These are phyloP conservation scores for Cryphonectria carpinicola DNA, from an alignment of 2,329 filamentous ascomycete species.

Conservation along the genomic window DNA sequence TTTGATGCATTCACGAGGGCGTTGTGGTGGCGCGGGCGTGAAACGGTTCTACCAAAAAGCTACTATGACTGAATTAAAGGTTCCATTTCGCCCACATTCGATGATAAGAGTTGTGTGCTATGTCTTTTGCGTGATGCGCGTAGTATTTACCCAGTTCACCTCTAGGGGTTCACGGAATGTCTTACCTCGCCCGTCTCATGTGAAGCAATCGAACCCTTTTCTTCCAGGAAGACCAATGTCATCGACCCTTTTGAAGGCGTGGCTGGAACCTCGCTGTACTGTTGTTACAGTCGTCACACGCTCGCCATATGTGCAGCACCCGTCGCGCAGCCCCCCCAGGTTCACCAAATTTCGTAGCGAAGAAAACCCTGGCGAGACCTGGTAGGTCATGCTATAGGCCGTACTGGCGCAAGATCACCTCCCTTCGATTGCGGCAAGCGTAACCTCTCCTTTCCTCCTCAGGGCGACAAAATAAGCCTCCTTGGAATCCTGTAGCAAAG, in stretches of 20 bases:
- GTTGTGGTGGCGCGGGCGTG: conserved; percentile 41
- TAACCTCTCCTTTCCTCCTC: conserved; percentile 59
- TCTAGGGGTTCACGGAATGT: not conserved
- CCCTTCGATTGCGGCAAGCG: conserved; percentile 31
- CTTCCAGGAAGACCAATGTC: not conserved
- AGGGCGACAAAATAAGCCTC: conserved; percentile 88
- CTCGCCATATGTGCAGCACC: not conserved
- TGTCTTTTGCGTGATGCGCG: not conserved
- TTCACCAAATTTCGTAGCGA: not conserved
- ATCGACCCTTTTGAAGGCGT: not conserved
- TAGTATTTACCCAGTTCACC: not conserved
- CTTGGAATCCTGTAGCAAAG: conserved; percentile 67
- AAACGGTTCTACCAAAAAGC: conserved; percentile 33
- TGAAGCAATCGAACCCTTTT: not conserved
- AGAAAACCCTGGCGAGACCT: not conserved
- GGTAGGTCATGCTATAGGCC: not conserved
- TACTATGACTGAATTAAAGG: conserved; percentile 33
- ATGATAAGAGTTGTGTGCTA: not conserved
- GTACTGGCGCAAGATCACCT: not conserved
- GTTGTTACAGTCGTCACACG: not conserved
- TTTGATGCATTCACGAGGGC: conserved; percentile 36
- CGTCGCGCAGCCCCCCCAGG: not conserved
- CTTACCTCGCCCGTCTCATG: too few species aligned
- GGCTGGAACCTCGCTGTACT: not conserved
- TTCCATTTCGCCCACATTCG: conserved; percentile 12